Base-by-base conservation (phyloP, 2,329 filamentous ascomycete genomes). In the Thermochaetoides dissita region DNA sequence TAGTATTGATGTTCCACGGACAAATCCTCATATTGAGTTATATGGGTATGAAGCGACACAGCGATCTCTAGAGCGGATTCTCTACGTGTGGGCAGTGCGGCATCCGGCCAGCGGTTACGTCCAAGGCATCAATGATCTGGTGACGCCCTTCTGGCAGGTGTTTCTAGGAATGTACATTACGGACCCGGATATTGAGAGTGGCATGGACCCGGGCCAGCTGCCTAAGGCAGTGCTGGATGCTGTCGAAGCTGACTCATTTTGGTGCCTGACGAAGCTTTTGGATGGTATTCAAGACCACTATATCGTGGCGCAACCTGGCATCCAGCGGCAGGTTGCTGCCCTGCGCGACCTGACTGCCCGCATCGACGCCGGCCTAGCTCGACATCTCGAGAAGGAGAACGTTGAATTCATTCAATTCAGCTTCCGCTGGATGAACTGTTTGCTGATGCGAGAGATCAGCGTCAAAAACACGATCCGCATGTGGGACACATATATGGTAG, bases 361-460 rank as follows among this genome's bases (percentile, higher is more conserved):
- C 43, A 98, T 98, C 50, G 89, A 96, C 58, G 75, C 76, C 29
- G 73, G 72, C 3, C 66, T 98, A 38, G 85, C 88, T 3, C 91
- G 84, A 53, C 91, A 98, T 58, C 69, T 98, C 34, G 86, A 95
- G 58, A 74, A 74, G 24, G 87, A 96, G 61, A 81, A 87, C 30
- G 86, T 98, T 29, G 91, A 98, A 59, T 98, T 98, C 57, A 98
- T 98, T 55, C 91, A 98, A 58, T 98, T 98, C 64, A 95, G 87
- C 62, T 98, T 98, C 60, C 75, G 91, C 43, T 98, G 91, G 91
- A 98, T 98, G 91, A 98, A 98, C 57, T 98, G 91, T 61, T 74
- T 98, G 40, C 69, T 98, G 50, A 98, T 98, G 91, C 76, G 91
- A 49, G 91, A 98, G 64, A 84, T 98, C 50, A 94, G 84, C 58